These are phyloP conservation scores for Aethionema arabicum DNA, from an alignment of 345 rosid species.

Conservation along the genomic window DNA sequence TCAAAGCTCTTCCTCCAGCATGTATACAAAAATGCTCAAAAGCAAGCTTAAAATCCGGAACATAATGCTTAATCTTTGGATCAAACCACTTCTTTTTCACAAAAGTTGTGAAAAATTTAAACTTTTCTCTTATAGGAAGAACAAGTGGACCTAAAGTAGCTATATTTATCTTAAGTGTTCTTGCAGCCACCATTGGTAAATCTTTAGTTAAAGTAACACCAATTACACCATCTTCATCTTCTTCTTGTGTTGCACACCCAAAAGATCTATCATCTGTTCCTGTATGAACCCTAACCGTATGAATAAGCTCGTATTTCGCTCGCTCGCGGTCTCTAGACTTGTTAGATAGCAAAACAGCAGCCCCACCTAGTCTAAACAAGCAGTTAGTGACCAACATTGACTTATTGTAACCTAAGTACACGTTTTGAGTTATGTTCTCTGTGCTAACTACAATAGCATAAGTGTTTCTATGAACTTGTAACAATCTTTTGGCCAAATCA, in stretches of 20 bases:
- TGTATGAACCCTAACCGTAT: constrained; percentile 40
- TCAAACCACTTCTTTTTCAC: constrained; percentile 38
- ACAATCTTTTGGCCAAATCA: constrained; percentile 54
- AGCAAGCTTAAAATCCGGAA: constrained; percentile 54
- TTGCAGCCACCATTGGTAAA: constrained; percentile 45
- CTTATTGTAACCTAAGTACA: constrained; percentile 29
- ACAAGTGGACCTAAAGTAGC: constrained; percentile 21
- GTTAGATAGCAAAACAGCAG: constrained; percentile 30
- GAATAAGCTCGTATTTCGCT: constrained; percentile 22
- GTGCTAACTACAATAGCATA: constrained; percentile 47
- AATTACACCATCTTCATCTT: constrained; percentile 32
- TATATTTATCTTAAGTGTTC: constrained; percentile 47
- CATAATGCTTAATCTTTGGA: constrained; percentile 41
- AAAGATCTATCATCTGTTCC: constrained; percentile 45
- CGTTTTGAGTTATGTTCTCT: constrained; percentile 10
- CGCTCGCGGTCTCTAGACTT: constrained; percentile 7
- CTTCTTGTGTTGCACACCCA: constrained; percentile 40
- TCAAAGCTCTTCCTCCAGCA: constrained; percentile 7
- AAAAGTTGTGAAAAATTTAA: constrained; percentile 32
- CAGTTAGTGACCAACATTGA: constrained; percentile 35
- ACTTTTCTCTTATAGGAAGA: constrained; percentile 49
- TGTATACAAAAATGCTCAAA: constrained; percentile 62
- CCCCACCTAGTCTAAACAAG: constrained; percentile 29
- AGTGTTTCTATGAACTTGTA: constrained; percentile 48
- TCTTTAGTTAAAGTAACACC: constrained; percentile 50